These are phyloP conservation scores for Boletus coccyginus DNA, from an alignment of 768 basidiomycete species.

Conservation along the genomic window DNA sequence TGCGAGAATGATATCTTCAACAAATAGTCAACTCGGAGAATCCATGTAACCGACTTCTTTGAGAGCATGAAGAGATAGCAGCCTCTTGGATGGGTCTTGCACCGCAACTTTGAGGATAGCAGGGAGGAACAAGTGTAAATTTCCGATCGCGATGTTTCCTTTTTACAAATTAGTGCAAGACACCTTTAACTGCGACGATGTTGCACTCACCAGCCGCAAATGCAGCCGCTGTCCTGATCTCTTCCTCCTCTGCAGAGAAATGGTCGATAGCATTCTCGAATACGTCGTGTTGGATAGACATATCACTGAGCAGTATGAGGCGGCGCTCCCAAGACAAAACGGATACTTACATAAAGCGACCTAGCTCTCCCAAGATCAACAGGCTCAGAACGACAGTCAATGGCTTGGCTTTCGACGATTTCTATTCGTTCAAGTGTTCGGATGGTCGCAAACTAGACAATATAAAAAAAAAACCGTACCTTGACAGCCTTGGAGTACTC, in stretches of 20 bases:
- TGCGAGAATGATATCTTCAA: constrained; percentile 24
- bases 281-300: constrained; percentile 76
- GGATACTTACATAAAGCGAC: constrained; percentile 70
- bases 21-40: neutral
- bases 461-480: constrained; percentile 37
- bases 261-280: constrained; percentile 72
- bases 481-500: constrained; percentile 82
- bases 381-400: constrained; percentile 77
- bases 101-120: constrained; percentile 76
- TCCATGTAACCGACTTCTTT: constrained; percentile 64
- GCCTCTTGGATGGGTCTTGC: constrained; percentile 70
- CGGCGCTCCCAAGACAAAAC: neutral
- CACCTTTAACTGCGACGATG: neutral
- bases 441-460: neutral
- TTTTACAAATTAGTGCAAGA: neutral
- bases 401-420: constrained; percentile 59
- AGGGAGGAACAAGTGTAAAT: constrained; percentile 83
- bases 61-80: constrained; percentile 86
- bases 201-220: constrained; percentile 77
- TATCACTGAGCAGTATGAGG: constrained; percentile 57
- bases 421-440: constrained; percentile 29
- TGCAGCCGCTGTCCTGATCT: constrained; percentile 85
- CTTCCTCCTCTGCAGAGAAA: constrained; percentile 79
- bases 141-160: constrained; percentile 97
- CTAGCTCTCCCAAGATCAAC: constrained; percentile 89